Evolutionary conservation across 2,329 filamentous ascomycete genomes (phyloP).

Genomic region (Aspergillus sp.): DNA sequence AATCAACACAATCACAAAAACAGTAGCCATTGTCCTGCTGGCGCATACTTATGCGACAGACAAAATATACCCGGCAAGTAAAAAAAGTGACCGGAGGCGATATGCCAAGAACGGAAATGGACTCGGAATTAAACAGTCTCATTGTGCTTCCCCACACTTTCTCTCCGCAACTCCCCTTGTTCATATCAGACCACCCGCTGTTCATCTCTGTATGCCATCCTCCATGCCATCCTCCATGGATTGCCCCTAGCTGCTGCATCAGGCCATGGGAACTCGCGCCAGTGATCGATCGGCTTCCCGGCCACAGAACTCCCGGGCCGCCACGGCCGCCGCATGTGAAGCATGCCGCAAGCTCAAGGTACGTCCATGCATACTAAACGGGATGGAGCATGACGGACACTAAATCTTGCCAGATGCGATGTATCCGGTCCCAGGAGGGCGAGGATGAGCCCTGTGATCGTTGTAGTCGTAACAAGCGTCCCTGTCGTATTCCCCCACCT

Average conservation of each 20-base stretch:
- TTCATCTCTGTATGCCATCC: not conserved
- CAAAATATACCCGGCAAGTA: conserved; percentile 3
- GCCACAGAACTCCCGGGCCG: not conserved
- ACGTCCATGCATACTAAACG: not conserved
- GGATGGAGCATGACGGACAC: no score
- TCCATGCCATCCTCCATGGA: not conserved
- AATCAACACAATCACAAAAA: not conserved
- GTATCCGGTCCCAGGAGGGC: conserved; percentile 12
- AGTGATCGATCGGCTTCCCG: not conserved
- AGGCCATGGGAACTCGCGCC: not conserved
- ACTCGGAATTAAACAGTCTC: not conserved
- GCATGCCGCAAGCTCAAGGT: conserved; percentile 23
- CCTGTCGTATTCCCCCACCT: conserved; percentile 22
- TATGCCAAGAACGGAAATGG: not conserved
- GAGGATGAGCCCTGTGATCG: conserved; percentile 21
- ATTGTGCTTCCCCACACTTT: not conserved
- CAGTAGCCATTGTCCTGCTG: not conserved
- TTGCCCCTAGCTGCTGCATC: not conserved
- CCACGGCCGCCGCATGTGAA: conserved; percentile 20
- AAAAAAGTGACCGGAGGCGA: conserved; percentile 6
- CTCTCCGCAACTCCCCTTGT: not conserved
- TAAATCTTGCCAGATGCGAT: conserved; percentile 19
- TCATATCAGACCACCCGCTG: not conserved
- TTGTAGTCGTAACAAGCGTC: conserved; percentile 21
- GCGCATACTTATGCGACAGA: not conserved